phyloP scores from a whole-genome alignment of 2,329 filamentous ascomycete genomes.

The Sporothrix brasiliensis region DNA sequence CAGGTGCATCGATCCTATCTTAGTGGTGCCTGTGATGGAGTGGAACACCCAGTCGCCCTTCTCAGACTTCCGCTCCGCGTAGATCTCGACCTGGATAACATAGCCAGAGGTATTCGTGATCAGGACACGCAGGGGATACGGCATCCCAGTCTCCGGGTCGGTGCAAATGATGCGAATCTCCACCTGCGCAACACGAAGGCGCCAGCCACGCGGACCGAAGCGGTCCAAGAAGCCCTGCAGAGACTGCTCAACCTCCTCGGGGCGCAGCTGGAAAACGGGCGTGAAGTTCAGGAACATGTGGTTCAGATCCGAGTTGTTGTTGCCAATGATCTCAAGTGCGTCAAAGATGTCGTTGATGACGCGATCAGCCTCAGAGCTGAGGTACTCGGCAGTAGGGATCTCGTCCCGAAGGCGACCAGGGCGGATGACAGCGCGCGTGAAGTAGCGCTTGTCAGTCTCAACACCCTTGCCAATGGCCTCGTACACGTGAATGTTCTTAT shows the following conservation, averaged over 20 bases:
- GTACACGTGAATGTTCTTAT: conserved; percentile 98
- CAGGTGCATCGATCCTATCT: conserved; percentile 93
- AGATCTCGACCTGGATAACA: conserved; percentile 96
- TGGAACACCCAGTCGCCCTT: conserved; percentile 99
- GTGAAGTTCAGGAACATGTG: conserved; percentile 99
- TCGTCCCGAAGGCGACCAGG: conserved; percentile 93
- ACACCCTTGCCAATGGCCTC: conserved; percentile 93
- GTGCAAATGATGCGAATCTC: conserved; percentile 99
- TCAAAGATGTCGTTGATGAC: conserved; percentile 98
- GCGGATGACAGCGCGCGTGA: conserved; percentile 92
- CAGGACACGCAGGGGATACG: conserved; percentile 90
- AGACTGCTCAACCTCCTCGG: conserved; percentile 86
- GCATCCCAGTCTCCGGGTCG: conserved; percentile 77
- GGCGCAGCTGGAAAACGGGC: conserved; percentile 89
- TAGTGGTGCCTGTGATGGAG: conserved; percentile 91
- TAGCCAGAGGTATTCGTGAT: conserved; percentile 99
- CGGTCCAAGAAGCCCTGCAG: conserved; percentile 94
- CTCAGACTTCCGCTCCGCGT: conserved; percentile 96
- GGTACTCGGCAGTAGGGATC: conserved; percentile 97
- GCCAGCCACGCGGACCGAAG: conserved; percentile 92
- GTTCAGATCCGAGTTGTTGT: conserved; percentile 99
- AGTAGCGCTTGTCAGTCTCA: conserved; percentile 97
- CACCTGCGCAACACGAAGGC: conserved; percentile 92
- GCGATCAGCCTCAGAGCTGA: conserved; percentile 94
- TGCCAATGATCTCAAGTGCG: conserved; percentile 95